Evolutionary conservation across 2,329 filamentous ascomycete species (phyloP), one percentile per base, ranked within the genome.

Genomic region (Calonectria hongkongensis): DNA sequence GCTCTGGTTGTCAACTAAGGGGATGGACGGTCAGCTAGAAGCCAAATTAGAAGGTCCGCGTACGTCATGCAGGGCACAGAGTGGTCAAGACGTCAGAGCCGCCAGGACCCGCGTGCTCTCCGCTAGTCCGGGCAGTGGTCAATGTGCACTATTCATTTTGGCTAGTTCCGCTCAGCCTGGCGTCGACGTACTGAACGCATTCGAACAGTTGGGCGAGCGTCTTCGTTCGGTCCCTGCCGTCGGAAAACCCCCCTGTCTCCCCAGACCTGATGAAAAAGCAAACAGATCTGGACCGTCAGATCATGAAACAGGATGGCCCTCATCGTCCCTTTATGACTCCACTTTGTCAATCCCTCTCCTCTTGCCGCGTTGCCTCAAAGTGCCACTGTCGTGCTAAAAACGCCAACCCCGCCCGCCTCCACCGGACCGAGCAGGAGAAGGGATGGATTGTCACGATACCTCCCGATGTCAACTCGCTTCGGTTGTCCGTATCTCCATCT

Each of bases 81-180:
- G 54, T 41, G 54, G 54, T 25, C 54, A 60, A 60, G 33, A 60
- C 54, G 54, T 60, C 33, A 60, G 12, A 27, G 3, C 54, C 54
- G 21, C 54, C 39, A 13, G 51, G 28, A 39, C 3, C 25, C 33
- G 54, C 54, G 54, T 21, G 33, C 21, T 21, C 30, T 60, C 54
- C 54, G 54, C 33, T 39, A 60, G 54, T 21, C 54, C 54, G 54
- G 25, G 30, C 18, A n/a, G 12, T 39, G 54, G 54, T 39, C 54
- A 36, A 41, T 60, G 54, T 41, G 36, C 33, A 48, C 18, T 36
- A 25, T 27, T 60, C 54, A 41, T 60, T 39, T 60, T 13, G 30
- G 25, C 54, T 60, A 58, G 54, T 60, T 41, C 54, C 54, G 54
- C 54, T 39, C 54, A 60, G 36, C 54, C 27, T 41, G 54, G 33